A percentile compares a stretch with the other conserved stretches of the same genome.
These are phyloP conservation scores for Trichosporon sp. DNA, from an alignment of 1,284 basidiomycete genomes.

Conservation along the genomic window DNA sequence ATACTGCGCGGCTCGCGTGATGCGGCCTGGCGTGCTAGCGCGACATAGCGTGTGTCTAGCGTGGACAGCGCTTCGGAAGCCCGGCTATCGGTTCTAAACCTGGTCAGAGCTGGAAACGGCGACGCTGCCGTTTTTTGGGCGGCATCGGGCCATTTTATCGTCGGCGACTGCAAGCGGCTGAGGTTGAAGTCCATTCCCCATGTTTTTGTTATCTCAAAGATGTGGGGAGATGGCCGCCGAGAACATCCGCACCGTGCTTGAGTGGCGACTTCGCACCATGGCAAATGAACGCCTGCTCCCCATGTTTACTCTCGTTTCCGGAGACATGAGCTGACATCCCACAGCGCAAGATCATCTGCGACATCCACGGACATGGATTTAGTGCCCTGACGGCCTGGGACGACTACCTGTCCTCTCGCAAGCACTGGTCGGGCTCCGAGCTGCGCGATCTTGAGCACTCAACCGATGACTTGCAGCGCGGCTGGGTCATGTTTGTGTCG, in stretches of 20 bases:
- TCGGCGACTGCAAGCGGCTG: too few relatives aligned
- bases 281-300: neutral
- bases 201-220: too few relatives aligned
- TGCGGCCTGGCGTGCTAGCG: neutral
- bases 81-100: neutral
- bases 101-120: too few relatives aligned
- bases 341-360: constrained; percentile 23
- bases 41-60: neutral
- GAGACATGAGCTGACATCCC: constrained; percentile 4
- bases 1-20: neutral
- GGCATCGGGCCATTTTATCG: too few relatives aligned
- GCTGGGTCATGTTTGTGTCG: neutral
- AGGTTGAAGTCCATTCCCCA: too few relatives aligned
- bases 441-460: constrained; percentile 16
- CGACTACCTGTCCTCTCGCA: neutral
- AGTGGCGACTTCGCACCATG: neutral
- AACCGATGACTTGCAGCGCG: constrained; percentile 2
- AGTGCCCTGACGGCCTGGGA: neutral
- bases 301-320: too few relatives aligned
- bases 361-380: constrained; percentile 20
- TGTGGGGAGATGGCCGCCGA: too few relatives aligned
- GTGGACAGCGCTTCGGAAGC: neutral
- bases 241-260: too few relatives aligned
- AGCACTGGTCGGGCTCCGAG: constrained; percentile 9
- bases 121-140: too few relatives aligned